Conservation (phyloP, 768 basidiomycete genomes). For the Pleurotus citrinopileatus region DNA sequence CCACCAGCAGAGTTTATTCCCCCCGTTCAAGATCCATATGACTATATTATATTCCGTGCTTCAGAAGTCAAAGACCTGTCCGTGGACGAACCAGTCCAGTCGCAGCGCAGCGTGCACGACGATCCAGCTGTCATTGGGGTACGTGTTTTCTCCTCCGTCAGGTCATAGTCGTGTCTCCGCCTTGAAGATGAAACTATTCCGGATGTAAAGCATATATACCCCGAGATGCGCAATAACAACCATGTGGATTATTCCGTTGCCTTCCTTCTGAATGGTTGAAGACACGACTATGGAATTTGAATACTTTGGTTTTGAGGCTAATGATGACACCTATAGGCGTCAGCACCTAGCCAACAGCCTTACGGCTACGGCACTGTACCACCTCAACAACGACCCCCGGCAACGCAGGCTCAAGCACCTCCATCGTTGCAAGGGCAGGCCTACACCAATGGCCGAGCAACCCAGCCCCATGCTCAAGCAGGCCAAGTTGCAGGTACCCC, state of each 20-base stretch:
- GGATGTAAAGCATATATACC: constrained; percentile 7
- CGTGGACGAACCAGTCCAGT: constrained; percentile 63
- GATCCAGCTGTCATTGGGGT: constrained; percentile 85
- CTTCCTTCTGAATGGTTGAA: constrained; percentile 35
- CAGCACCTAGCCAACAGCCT: constrained; percentile 22
- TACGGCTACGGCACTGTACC: constrained; percentile 25
- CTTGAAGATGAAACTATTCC: constrained; percentile 11
- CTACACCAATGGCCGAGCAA: constrained; percentile 5
- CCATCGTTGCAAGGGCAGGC: constrained; percentile 19
- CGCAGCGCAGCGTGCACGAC: constrained; percentile 66
- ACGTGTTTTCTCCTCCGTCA: no score
- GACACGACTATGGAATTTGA: no score
- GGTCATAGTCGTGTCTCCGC: constrained; percentile 13
- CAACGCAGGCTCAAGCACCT: constrained; percentile 19
- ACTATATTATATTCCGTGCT: constrained; percentile 89
- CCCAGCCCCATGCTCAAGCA: constrained; percentile 18
- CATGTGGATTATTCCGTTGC: constrained; percentile 48
- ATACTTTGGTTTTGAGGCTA: constrained; percentile 6
- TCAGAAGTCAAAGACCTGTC: constrained; percentile 89
- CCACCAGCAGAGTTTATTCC: constrained; percentile 79
- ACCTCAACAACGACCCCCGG: constrained; percentile 19
- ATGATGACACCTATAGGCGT: not conserved
- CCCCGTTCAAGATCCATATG: constrained; percentile 79
- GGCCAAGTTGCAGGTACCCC: constrained; percentile 20
- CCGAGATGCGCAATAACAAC: constrained; percentile 14